These are phyloP conservation scores for Annulohypoxylon stygium DNA, from an alignment of 495 filamentous ascomycete species.

Conservation along the genomic window DNA sequence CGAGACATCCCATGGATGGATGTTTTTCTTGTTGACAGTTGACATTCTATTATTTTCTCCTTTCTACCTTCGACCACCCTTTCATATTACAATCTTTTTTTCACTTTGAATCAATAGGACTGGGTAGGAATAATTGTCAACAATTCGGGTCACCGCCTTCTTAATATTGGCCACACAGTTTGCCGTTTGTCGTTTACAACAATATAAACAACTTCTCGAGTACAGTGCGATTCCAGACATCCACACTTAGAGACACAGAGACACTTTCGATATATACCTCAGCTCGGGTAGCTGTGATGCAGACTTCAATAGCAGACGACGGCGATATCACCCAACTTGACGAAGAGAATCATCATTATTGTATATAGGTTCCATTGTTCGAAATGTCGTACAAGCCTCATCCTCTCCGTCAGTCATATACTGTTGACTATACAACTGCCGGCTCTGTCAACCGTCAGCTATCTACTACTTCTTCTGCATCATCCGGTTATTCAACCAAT, in stretches of 20 bases:
- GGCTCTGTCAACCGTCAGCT: slow-evolving; percentile 73
- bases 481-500: slow-evolving; percentile 78
- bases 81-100: slow-evolving; percentile 11
- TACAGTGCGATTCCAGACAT: neutral
- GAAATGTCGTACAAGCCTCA: slow-evolving; percentile 67
- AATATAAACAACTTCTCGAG: neutral
- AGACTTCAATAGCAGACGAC: slow-evolving; percentile 44
- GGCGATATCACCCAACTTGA: slow-evolving; percentile 43
- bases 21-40: slow-evolving; percentile 27
- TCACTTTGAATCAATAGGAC: slow-evolving; percentile 12
- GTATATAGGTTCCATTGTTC: slow-evolving; percentile 47
- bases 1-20: slow-evolving; percentile 7
- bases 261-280: slow-evolving; percentile 10
- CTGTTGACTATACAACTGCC: slow-evolving; percentile 66
- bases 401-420: slow-evolving; percentile 74
- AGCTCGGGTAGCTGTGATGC: slow-evolving; percentile 52
- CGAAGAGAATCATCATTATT: slow-evolving; percentile 41
- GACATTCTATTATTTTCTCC: neutral
- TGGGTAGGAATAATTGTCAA: slow-evolving; percentile 3
- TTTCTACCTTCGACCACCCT: neutral
- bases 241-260: neutral
- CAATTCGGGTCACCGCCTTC: slow-evolving; percentile 1
- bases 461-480: slow-evolving; percentile 81
- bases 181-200: neutral
- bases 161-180: slow-evolving; percentile 1